Conservation (phyloP, 139 green algal species). For the Chloropicon primus region DNA sequence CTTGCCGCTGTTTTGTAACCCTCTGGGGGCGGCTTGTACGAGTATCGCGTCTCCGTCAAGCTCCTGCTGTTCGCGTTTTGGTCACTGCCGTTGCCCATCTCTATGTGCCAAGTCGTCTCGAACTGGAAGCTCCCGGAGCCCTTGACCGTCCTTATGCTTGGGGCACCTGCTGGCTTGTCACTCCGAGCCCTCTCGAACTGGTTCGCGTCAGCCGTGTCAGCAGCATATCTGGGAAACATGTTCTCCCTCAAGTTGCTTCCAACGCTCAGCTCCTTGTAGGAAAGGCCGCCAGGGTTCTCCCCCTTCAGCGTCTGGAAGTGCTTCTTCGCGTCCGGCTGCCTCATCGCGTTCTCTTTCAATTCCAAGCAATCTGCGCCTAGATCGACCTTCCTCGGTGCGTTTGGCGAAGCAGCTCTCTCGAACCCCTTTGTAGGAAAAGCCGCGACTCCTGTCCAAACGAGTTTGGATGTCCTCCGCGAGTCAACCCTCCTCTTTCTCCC, state of each 20-base stretch:
- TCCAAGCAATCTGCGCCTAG: too few species aligned
- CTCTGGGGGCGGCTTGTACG: not conserved
- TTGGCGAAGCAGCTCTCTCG: too few species aligned
- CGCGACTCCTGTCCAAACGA: too few species aligned
- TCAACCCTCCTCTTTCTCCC: too few species aligned
- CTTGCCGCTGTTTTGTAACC: not conserved
- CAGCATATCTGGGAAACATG: not conserved
- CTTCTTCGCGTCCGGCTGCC: not conserved
- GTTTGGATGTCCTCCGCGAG: too few species aligned
- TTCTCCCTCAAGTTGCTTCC: not conserved
- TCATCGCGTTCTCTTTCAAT: not conserved
- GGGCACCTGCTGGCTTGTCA: not conserved
- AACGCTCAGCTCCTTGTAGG: not conserved
- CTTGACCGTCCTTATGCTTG: not conserved
- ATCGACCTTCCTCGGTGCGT: too few species aligned
- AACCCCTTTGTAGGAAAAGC: too few species aligned
- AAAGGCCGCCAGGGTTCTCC: not conserved
- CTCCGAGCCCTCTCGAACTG: not conserved
- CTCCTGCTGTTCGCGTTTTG: not conserved
- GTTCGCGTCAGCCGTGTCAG: not conserved
- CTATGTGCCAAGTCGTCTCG: not conserved
- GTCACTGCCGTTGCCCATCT: not conserved
- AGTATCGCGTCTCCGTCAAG: not conserved
- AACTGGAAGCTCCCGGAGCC: not conserved
- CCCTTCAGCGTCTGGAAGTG: not conserved